phyloP scores from a whole-genome alignment of 768 basidiomycete species.

The Psilocybe cubensis region DNA sequence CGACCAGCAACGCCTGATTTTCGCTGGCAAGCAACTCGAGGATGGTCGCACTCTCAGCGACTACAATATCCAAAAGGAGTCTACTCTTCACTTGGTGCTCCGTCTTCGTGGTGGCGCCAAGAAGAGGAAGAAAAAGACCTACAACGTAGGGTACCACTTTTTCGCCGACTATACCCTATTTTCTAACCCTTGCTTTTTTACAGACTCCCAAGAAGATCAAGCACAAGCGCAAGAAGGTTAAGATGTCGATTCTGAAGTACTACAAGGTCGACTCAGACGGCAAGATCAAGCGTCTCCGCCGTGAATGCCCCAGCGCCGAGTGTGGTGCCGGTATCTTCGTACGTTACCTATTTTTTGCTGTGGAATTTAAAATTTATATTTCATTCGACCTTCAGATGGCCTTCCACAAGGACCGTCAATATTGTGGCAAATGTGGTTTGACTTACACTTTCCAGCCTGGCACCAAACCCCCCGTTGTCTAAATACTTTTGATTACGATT shows the following conservation, averaged over 20 bases:
- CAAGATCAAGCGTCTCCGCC: slow-evolving; percentile 98
- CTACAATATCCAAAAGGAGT: slow-evolving; percentile 99
- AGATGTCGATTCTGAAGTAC: slow-evolving; percentile 99
- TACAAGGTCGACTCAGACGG: slow-evolving; percentile 99
- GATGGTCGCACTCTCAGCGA: slow-evolving; percentile 95
- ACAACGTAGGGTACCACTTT: slow-evolving; percentile 69
- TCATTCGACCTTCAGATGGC: slow-evolving; percentile 75
- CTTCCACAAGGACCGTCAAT: slow-evolving; percentile 97
- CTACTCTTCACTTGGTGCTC: slow-evolving; percentile 95
- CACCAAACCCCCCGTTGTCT: slow-evolving; percentile 75
- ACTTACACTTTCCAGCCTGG: slow-evolving; percentile 86
- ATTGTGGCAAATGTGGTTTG: slow-evolving; percentile 94
- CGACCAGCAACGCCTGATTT: slow-evolving; percentile 97
- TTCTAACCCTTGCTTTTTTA: slow-evolving; percentile 9
- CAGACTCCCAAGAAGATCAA: slow-evolving; percentile 99
- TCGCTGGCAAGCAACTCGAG: slow-evolving; percentile 99
- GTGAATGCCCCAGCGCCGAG: slow-evolving; percentile 89
- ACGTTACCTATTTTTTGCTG: slow-evolving; percentile 29
- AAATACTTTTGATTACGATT: slow-evolving; percentile 23
- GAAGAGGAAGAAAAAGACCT: slow-evolving; percentile 99
- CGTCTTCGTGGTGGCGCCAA: slow-evolving; percentile 99
- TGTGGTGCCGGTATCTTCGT: slow-evolving; percentile 89
- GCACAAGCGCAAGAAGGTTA: slow-evolving; percentile 99
- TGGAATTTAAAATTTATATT: not conserved
- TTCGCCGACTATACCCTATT: not conserved